These are phyloP conservation scores for Triangularia setosa DNA, from an alignment of 2,329 filamentous ascomycete species.

Conservation along the genomic window DNA sequence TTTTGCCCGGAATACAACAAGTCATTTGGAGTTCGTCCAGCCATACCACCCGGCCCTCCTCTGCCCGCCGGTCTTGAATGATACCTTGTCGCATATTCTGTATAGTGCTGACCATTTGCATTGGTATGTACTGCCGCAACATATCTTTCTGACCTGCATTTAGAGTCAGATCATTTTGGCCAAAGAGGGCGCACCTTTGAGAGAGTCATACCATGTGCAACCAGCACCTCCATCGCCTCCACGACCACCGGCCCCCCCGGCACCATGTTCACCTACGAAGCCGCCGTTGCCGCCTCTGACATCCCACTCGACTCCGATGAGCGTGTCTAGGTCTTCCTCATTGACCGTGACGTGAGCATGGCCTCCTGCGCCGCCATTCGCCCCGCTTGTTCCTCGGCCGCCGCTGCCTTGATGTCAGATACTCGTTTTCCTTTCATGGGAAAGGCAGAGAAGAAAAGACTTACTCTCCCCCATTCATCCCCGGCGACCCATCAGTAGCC, in stretches of 20 bases:
- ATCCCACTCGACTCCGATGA: constrained; percentile 13
- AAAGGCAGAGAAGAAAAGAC: background rate
- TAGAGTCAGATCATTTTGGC: background rate
- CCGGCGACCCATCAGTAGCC: constrained; percentile 7
- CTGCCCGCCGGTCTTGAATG: constrained; percentile 4
- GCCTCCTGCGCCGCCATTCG: constrained; percentile 12
- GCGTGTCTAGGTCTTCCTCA: constrained; percentile 11
- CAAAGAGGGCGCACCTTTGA: background rate
- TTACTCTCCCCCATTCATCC: constrained; percentile 14
- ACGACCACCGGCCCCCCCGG: constrained; percentile 5
- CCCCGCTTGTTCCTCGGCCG: constrained; percentile 14
- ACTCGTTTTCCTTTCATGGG: background rate
- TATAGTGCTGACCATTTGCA: background rate
- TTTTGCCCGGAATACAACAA: constrained; percentile 5
- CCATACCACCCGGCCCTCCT: constrained; percentile 4
- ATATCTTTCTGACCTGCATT: constrained; percentile 2
- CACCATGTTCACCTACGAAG: constrained; percentile 4
- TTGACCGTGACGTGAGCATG: constrained; percentile 6
- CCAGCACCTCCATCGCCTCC: constrained; percentile 8
- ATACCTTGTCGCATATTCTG: background rate
- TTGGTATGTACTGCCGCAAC: background rate
- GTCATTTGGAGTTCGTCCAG: background rate
- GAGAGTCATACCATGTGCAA: constrained; percentile 8
- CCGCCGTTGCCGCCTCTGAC: constrained; percentile 12
- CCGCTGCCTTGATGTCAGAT: constrained; percentile 7